Evolutionary conservation across 2,329 filamentous ascomycete species (phyloP), one percentile per base, ranked within the genome.

Genomic region (Rhexocercosporidium sp.): DNA sequence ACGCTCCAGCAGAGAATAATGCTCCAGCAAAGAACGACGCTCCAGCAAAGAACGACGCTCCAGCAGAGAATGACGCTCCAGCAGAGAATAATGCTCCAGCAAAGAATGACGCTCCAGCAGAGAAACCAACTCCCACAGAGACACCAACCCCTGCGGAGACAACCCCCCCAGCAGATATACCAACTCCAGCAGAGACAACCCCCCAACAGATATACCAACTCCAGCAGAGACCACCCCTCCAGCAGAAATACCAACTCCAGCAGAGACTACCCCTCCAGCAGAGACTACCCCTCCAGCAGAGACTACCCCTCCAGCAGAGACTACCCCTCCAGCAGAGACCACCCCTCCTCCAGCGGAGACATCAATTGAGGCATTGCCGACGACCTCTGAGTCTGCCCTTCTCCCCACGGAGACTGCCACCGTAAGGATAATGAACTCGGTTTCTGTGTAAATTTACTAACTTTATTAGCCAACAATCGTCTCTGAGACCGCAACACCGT

Each of bases 401-500:
- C 44, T 31, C 18, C 46, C 46, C n/a, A 41, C 31, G 6, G 59
- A 62, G 11, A 39, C 46, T 27, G 59, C 31, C 31, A 29, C 44
- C 16, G 59, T 62, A 34, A 53, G 59, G 39, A 6, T 27, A 39
- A 25, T 8, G n/a, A 27, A 18, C 6, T 20, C 27, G 31, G 25
- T 14, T 34, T 27, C 4, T 53, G 20, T 53, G 9, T 49, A 18
- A 29, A 4, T 37, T 53, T 14, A 9, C 59, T 51, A 29, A 62
- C 44, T 16, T 22, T 9, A 25, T 39, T 39, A 62, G 59, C 29
- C 59, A 25, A 49, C 31, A 25, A 11, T 41, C 12, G 20, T 62
- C 20, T 53, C 31, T 62, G 59, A 62, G 53, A 39, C 29, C 14
- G 44, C 31, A 12, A 62, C 44, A 41, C 44, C 59, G n/a, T 62